phyloP scores from a whole-genome alignment of 345 rosid species.

The Xanthoceras sorbifolium region DNA sequence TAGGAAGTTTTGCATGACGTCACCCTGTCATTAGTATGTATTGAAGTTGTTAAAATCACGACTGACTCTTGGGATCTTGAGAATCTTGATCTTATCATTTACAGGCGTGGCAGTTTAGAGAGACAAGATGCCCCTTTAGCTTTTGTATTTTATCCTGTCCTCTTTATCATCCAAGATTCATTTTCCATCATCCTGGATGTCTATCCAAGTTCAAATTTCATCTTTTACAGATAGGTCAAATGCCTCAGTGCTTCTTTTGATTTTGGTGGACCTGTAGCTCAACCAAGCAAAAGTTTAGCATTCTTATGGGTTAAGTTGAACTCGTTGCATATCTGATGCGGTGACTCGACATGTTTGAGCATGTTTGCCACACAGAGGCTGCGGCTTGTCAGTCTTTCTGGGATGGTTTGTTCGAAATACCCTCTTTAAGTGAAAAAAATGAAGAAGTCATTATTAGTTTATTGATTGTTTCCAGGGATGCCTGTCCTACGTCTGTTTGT shows the following conservation, averaged over 20 bases:
- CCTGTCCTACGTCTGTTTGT: neutral
- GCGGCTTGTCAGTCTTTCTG: constrained; percentile 11
- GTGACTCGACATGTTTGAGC: constrained; percentile 17
- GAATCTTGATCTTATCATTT: neutral
- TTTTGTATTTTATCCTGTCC: neutral
- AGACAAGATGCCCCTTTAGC: neutral
- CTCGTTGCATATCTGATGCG: neutral
- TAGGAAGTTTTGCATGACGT: neutral
- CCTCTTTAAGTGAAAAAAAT: neutral
- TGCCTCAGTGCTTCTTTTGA: neutral
- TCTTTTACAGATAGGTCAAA: neutral
- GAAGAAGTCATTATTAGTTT: neutral
- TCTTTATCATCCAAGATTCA: neutral
- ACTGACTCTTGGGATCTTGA: neutral
- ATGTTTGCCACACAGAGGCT: constrained; percentile 3
- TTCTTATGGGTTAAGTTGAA: neutral
- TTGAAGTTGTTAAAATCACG: neutral
- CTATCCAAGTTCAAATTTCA: neutral
- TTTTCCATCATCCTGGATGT: neutral
- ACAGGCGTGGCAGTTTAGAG: neutral
- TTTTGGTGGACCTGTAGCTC: neutral
- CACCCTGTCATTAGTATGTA: neutral
- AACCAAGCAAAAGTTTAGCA: neutral
- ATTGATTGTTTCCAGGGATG: constrained; percentile 1
- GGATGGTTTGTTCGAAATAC: neutral